Percentiles rank a stretch among this genome's conserved stretches.
These are phyloP conservation scores for Neurospora sp. DNA, from an alignment of 495 filamentous ascomycete genomes.

Conservation along the genomic window DNA sequence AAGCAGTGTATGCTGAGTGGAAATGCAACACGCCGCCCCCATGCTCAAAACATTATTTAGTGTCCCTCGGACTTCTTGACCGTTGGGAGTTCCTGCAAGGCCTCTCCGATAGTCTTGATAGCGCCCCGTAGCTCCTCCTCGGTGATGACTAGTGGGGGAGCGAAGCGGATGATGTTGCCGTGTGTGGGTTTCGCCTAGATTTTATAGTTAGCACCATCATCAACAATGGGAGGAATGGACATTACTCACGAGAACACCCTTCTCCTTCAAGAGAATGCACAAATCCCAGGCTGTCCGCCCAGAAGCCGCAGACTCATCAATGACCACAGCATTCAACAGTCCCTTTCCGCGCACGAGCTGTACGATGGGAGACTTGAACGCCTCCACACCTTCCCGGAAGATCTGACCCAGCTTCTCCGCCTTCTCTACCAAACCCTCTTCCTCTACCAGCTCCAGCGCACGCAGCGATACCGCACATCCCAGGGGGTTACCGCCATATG, in stretches of 20 bases:
- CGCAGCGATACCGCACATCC: constrained; percentile 93
- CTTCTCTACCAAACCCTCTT: constrained; percentile 76
- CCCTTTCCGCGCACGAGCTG: constrained; percentile 83
- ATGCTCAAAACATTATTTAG: constrained; percentile 1
- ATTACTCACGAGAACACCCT: constrained; percentile 72
- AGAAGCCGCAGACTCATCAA: constrained; percentile 78
- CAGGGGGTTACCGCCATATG: constrained; percentile 96
- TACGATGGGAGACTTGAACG: constrained; percentile 68
- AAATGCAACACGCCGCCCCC: neutral
- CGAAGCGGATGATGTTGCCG: constrained; percentile 93
- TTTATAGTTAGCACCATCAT: neutral
- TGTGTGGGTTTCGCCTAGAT: constrained; percentile 92
- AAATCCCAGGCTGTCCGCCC: constrained; percentile 95
- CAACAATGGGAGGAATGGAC: neutral
- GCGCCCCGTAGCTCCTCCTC: constrained; percentile 75
- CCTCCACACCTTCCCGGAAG: constrained; percentile 68
- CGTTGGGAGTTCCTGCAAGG: constrained; percentile 52
- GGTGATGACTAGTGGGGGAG: constrained; percentile 77
- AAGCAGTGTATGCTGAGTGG: neutral
- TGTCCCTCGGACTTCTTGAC: constrained; percentile 19
- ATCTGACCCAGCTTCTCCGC: constrained; percentile 70
- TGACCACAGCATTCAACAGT: constrained; percentile 89
- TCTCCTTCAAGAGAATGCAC: constrained; percentile 90
- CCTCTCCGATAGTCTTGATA: constrained; percentile 62
- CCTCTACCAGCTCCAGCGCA: constrained; percentile 86